Evolutionary conservation across 2,329 filamentous ascomycete genomes (phyloP).

Genomic region (Botrytis aclada): DNA sequence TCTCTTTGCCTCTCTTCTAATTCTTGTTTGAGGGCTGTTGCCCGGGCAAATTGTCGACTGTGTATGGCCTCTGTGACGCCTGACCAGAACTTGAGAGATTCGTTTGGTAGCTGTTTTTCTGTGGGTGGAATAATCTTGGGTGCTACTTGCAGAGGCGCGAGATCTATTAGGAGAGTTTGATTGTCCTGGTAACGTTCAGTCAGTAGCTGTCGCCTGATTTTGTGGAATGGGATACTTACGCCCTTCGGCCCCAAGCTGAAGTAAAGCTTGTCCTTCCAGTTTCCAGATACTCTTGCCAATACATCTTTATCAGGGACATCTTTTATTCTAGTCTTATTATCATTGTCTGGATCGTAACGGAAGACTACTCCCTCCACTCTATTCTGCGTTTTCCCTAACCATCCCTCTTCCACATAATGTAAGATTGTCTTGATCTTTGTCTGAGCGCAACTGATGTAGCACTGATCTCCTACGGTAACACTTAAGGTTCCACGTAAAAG

Average conservation of each 20-base stretch:
- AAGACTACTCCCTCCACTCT: slow-evolving; percentile 89
- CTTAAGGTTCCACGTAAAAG: slow-evolving; percentile 82
- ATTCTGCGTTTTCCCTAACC: slow-evolving; percentile 88
- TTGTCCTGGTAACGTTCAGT: slow-evolving; percentile 45
- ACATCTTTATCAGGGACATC: slow-evolving; percentile 85
- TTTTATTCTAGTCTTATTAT: slow-evolving; percentile 73
- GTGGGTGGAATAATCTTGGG: slow-evolving; percentile 76
- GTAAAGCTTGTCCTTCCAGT: slow-evolving; percentile 73
- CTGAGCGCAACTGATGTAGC: slow-evolving; percentile 84
- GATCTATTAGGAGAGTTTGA: slow-evolving; percentile 77
- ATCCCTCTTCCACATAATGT: slow-evolving; percentile 91
- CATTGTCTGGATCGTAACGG: slow-evolving; percentile 82
- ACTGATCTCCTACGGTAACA: slow-evolving; percentile 85
- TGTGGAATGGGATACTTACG: slow-evolving; percentile 42
- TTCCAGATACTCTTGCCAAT: slow-evolving; percentile 76
- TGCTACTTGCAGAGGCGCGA: slow-evolving; percentile 75
- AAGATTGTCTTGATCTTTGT: slow-evolving; percentile 89
- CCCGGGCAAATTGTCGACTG: slow-evolving; percentile 76
- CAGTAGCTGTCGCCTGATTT: slow-evolving; percentile 36
- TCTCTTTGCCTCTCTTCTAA: slow-evolving; percentile 87
- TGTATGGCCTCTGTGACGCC: slow-evolving; percentile 83
- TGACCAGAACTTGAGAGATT: slow-evolving; percentile 84
- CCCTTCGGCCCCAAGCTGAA: slow-evolving; percentile 60
- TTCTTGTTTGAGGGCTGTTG: slow-evolving; percentile 84
- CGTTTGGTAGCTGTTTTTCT: slow-evolving; percentile 79